Evolutionary conservation across 2,329 filamentous ascomycete species (phyloP), one percentile per base, ranked within the genome.

Genomic region (Nemania serpens): DNA sequence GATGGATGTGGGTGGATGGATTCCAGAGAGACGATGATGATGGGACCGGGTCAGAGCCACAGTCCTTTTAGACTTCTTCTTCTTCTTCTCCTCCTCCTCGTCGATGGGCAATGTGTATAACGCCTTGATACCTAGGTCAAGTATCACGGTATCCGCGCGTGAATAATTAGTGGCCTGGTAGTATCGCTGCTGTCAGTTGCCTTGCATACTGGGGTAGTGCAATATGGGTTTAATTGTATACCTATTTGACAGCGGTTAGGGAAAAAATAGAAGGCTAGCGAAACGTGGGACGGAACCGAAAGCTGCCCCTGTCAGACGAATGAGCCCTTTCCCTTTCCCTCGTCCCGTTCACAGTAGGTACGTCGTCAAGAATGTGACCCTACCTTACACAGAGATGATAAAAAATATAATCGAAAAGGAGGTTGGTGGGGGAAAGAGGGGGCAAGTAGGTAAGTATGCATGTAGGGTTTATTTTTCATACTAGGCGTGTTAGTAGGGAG

Each of bases 241-340:
- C 25, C 11, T 39, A 10, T n/a, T 36, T 11, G 17, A 41, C 20
- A 22, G n/a, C 42, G 15, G 36, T 12, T 5, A 13, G 11, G 4
- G 15, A 5, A 39, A 13, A 39, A n/a, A n/a, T n/a, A 39, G 11
- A 25, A 25, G 42, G 37, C 20, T 50, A 54, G 37, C 37, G 60
- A 61, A 63, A 63, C 61, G 61, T 63, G 61, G 61, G 57, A 60
- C 43, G 61, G 43, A 39, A 51, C 57, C 57, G 57, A 11, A 55
- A 59, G 59, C 37, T 25, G 59, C 59, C 59, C 59, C 55, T 62
- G 55, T 59, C 50, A 62, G 59, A 36, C 46, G 37, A 47, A 11
- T 6, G 33, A 48, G 29, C 5, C 22, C 46, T 48, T 48, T 34
- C 20, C 15, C 36, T 39, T 29, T 29, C 7, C 36, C 36, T 12